phyloP scores from a whole-genome alignment of 495 filamentous ascomycete species.

The Talaromyces trachyspermus region DNA sequence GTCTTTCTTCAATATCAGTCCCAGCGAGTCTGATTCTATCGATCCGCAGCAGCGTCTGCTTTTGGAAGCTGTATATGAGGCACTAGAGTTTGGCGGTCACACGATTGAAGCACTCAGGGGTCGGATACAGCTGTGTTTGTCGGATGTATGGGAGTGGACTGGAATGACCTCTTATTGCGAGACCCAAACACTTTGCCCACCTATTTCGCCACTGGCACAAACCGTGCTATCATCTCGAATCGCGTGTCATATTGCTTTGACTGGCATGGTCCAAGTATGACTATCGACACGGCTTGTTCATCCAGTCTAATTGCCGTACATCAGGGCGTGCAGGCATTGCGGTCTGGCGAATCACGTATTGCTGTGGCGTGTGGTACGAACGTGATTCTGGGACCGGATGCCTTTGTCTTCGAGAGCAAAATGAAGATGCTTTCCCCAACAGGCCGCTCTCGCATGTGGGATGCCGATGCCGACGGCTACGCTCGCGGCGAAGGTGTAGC shows the following conservation, averaged over 20 bases:
- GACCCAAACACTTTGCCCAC: slow-evolving; percentile 21
- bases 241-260: slow-evolving; percentile 20
- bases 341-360: slow-evolving; percentile 20
- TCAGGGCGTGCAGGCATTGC: slow-evolving; percentile 12
- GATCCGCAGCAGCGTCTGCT: slow-evolving; percentile 45
- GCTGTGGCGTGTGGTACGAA: slow-evolving; percentile 19
- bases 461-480: slow-evolving; percentile 27
- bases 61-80: slow-evolving; percentile 53
- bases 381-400: slow-evolving; percentile 18
- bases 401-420: slow-evolving; percentile 3
- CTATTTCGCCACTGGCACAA: slow-evolving; percentile 34
- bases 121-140: slow-evolving; percentile 37
- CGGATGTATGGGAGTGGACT: slow-evolving; percentile 30
- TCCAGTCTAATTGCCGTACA: slow-evolving; percentile 31
- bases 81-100: slow-evolving; percentile 46
- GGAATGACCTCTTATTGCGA: slow-evolving; percentile 17
- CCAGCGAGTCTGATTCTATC: slow-evolving; percentile 39
- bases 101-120: slow-evolving; percentile 35
- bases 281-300: slow-evolving; percentile 39
- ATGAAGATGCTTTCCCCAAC: slow-evolving; percentile 24
- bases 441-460: slow-evolving; percentile 24
- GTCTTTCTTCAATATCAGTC: slow-evolving; percentile 51
- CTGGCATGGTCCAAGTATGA: slow-evolving; percentile 21
- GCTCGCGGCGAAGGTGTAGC: slow-evolving; percentile 24
- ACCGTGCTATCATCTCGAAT: slow-evolving; percentile 21